phyloP scores from a whole-genome alignment of 257 asterid genomes.

The Nyctanthes arbortristis region DNA sequence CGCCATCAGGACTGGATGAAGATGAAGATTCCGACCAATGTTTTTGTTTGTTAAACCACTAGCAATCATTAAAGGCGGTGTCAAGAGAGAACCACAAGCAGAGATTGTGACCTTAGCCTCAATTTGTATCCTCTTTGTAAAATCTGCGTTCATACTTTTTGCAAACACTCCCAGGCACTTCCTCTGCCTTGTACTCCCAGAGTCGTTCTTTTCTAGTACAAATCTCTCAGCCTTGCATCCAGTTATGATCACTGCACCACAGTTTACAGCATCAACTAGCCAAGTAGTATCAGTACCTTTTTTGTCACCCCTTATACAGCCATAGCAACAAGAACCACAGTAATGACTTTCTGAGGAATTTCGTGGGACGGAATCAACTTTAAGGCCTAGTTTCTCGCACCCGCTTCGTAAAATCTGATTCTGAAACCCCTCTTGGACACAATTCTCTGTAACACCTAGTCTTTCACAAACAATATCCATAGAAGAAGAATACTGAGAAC shows the following conservation, averaged over 20 bases:
- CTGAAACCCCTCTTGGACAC: slow-evolving; percentile 71
- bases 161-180: slow-evolving; percentile 69
- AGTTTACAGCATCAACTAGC: slow-evolving; percentile 81
- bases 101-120: slow-evolving; percentile 73
- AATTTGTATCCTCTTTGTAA: slow-evolving; percentile 39
- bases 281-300: slow-evolving; percentile 83
- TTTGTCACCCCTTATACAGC: slow-evolving; percentile 74
- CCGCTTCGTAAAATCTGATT: slow-evolving; percentile 68
- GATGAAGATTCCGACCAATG: slow-evolving; percentile 76
- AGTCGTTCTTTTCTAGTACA: slow-evolving; percentile 27
- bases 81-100: slow-evolving; percentile 80
- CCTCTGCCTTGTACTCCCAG: slow-evolving; percentile 22
- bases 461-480: slow-evolving; percentile 69
- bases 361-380: slow-evolving; percentile 49
- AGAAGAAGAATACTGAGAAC: slow-evolving; percentile 42
- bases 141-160: slow-evolving; percentile 32
- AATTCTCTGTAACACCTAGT: slow-evolving; percentile 62
- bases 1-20: slow-evolving; percentile 87
- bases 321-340: slow-evolving; percentile 83
- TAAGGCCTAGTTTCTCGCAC: slow-evolving; percentile 65
- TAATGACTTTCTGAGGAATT: slow-evolving; percentile 69
- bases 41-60: slow-evolving; percentile 74
- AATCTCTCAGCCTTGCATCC: slow-evolving; percentile 70
- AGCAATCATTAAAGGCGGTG: slow-evolving; percentile 72
- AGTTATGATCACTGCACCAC: slow-evolving; percentile 70